Evolutionary conservation across 257 asterid genomes (phyloP).

Genomic region (Solanum pimpinellifolium): DNA sequence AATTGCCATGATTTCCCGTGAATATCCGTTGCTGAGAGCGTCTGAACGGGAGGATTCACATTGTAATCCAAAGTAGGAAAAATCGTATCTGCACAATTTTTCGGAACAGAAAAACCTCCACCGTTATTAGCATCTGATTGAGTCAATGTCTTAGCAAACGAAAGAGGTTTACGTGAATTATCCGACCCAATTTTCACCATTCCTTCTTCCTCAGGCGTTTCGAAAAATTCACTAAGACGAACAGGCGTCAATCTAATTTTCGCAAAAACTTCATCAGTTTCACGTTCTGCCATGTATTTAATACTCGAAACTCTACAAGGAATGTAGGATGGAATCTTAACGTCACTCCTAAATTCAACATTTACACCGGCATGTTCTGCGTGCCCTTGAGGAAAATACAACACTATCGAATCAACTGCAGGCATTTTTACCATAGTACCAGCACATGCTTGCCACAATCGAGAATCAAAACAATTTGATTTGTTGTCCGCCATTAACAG

Average conservation of each 20-base stretch:
- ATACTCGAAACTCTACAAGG: slow-evolving; percentile 43
- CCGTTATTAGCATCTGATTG: slow-evolving; percentile 92
- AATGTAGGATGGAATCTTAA: slow-evolving; percentile 37
- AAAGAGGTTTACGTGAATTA: slow-evolving; percentile 38
- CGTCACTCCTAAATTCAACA: slow-evolving; percentile 43
- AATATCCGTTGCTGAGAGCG: slow-evolving; percentile 66
- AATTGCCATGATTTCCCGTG: slow-evolving; percentile 90
- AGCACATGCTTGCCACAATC: slow-evolving; percentile 95
- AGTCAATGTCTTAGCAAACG: slow-evolving; percentile 79
- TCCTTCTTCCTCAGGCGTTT: slow-evolving; percentile 18
- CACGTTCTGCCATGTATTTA: slow-evolving; percentile 83
- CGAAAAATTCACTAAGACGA: slow-evolving; percentile 16
- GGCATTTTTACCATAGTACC: slow-evolving; percentile 89
- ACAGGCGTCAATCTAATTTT: slow-evolving; percentile 41
- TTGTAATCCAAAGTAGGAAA: slow-evolving; percentile 62
- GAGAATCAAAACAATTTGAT: slow-evolving; percentile 46
- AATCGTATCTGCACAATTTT: slow-evolving; percentile 85
- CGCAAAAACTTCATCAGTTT: slow-evolving; percentile 66
- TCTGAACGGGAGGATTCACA: slow-evolving; percentile 80
- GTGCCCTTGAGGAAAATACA: slow-evolving; percentile 91
- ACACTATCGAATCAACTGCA: slow-evolving; percentile 41
- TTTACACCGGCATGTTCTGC: slow-evolving; percentile 53
- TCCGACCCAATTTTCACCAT: neutral
- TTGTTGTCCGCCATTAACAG: neutral
- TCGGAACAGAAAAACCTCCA: slow-evolving; percentile 90